phyloP scores from a whole-genome alignment of 2,329 filamentous ascomycete genomes.

The Coniochaeta pulveracea region DNA sequence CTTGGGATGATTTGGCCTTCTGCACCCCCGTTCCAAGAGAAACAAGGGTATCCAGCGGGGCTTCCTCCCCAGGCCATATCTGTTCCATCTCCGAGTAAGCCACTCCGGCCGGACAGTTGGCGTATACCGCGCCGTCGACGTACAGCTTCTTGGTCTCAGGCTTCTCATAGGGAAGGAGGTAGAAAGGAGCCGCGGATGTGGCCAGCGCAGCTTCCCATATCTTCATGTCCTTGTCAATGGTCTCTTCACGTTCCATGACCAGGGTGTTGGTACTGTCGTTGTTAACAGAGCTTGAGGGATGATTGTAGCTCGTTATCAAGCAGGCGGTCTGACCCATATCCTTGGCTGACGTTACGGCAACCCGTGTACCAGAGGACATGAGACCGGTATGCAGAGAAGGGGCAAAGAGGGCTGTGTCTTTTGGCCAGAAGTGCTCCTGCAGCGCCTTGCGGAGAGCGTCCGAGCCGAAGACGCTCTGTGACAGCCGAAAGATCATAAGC shows the following conservation, averaged over 20 bases:
- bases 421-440: not conserved
- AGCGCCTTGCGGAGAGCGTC: not conserved
- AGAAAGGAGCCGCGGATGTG: conserved; percentile 12
- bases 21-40: conserved; percentile 6
- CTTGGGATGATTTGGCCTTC: not conserved
- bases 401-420: not conserved
- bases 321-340: conserved; percentile 1
- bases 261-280: not conserved
- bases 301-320: conserved; percentile 1
- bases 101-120: conserved; percentile 7
- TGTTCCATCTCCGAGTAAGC: conserved; percentile 5
- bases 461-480: conserved; percentile 1
- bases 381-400: not conserved
- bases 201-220: conserved; percentile 13
- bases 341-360: not conserved
- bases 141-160: conserved; percentile 13
- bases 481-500: not conserved
- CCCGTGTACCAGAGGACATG: not conserved
- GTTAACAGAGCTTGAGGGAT: not conserved
- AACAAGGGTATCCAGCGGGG: conserved; percentile 6
- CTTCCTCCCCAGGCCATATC: conserved; percentile 3
- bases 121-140: conserved; percentile 7
- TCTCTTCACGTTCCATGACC: conserved; percentile 5
- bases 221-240: conserved; percentile 9
- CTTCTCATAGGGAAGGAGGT: conserved; percentile 11